Evolutionary conservation across 2,329 filamentous ascomycete genomes (phyloP).

Genomic region (Nigrospora oryzae): DNA sequence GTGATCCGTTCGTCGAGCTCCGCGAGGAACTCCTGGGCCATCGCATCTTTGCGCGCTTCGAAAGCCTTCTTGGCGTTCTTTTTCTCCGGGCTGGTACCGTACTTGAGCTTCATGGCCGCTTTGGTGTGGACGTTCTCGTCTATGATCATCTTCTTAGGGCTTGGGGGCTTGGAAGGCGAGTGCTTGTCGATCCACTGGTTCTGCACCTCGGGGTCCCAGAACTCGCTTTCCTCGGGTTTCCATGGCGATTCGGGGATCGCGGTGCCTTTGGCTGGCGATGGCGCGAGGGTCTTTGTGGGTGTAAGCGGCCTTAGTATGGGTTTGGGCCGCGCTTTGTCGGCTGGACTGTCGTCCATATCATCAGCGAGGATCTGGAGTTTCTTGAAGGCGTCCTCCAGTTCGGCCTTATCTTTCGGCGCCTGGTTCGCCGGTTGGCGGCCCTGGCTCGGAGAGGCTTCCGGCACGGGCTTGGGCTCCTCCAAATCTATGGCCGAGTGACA

Average conservation of each 20-base stretch:
- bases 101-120: slow-evolving; percentile 19
- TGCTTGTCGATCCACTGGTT: slow-evolving; percentile 24
- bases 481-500: too few relatives aligned
- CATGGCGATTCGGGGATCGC: slow-evolving; percentile 19
- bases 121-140: slow-evolving; percentile 13
- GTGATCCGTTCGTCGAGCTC: slow-evolving; percentile 64
- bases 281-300: slow-evolving; percentile 14
- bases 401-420: slow-evolving; percentile 7
- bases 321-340: slow-evolving; percentile 2
- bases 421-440: not conserved
- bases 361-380: slow-evolving; percentile 20
- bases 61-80: slow-evolving; percentile 51
- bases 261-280: slow-evolving; percentile 15
- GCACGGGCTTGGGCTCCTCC: not conserved
- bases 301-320: slow-evolving; percentile 13
- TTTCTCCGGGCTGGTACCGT: slow-evolving; percentile 22
- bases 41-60: slow-evolving; percentile 47
- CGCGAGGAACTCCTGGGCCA: slow-evolving; percentile 55
- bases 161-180: slow-evolving; percentile 17
- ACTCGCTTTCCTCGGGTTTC: slow-evolving; percentile 21
- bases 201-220: slow-evolving; percentile 22
- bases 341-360: slow-evolving; percentile 4
- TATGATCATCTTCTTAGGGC: slow-evolving; percentile 7
- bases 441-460: slow-evolving; percentile 1
- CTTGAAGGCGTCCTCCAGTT: slow-evolving; percentile 19